Evolutionary conservation across 805 yeast genomes (phyloP).

Genomic region (Metschnikowia amazonensis): DNA sequence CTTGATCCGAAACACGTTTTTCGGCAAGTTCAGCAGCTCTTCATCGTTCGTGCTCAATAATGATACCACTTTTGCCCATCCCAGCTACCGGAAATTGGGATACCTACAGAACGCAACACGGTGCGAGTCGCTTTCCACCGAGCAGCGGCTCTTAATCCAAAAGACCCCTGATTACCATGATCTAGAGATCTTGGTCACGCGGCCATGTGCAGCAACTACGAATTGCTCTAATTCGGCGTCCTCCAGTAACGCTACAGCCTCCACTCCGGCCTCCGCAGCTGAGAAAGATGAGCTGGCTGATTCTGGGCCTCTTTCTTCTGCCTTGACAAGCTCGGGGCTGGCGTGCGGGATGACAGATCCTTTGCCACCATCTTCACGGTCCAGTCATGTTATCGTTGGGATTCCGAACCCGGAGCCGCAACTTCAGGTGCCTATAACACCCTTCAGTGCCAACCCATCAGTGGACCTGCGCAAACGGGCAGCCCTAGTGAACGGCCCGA

Average conservation of each 20-base stretch:
- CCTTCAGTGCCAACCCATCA: constrained; percentile 40
- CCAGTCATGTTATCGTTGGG: constrained; percentile 37
- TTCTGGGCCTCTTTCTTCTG: constrained; percentile 22
- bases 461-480: constrained; percentile 74
- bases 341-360: constrained; percentile 7
- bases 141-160: constrained; percentile 30
- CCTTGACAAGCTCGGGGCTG: constrained; percentile 22
- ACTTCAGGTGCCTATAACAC: constrained; percentile 33
- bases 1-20: constrained; percentile 35
- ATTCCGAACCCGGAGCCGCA: constrained; percentile 40
- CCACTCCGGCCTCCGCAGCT: constrained; percentile 12
- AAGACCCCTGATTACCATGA: constrained; percentile 30
- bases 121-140: constrained; percentile 32
- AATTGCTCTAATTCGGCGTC: neutral
- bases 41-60: constrained; percentile 8
- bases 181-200: constrained; percentile 33
- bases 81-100: constrained; percentile 8
- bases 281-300: constrained; percentile 31
- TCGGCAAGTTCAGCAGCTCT: constrained; percentile 36
- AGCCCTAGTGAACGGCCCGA: constrained; percentile 78
- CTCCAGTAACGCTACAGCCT: constrained; percentile 8
- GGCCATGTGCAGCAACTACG: constrained; percentile 21
- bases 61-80: constrained; percentile 1
- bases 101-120: constrained; percentile 27
- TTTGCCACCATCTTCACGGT: constrained; percentile 26